Evolutionary conservation across 2,329 filamentous ascomycete genomes (phyloP), one percentile per base, ranked within the genome.

Genomic region (Chalaropsis ovoidea): DNA sequence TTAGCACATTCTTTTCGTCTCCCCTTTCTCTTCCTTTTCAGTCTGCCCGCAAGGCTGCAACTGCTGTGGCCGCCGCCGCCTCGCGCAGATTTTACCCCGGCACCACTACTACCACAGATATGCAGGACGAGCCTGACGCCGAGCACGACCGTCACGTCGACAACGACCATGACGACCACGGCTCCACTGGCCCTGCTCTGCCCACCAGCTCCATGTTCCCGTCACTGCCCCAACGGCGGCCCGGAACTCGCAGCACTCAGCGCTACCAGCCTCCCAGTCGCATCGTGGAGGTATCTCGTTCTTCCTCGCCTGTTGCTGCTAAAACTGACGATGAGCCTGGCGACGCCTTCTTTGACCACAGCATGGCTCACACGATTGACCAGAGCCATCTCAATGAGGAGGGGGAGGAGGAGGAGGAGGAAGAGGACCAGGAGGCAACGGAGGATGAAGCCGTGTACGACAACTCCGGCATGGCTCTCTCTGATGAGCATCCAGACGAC

Each of bases 1-100:
- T 84, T 1, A 77, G 80, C 5, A 75, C 77, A 7, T 85, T 84
- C 71, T 85, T 85, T 70, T 85, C 82, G 0, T 84, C 82, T 2
- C 82, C 82, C 0, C 77, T 78, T 3, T 70, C 72, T 1, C 72
- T 78, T 47, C 75, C 66, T 35, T 67, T 67, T 43, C 47, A 65
- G 24, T 67, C 66, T 39, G 66, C 66, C 19, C 60, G 66, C 60
- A 67, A 67, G 49, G 63, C 66, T 61, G 66, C 66, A 54, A 54
- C 66, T 60, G 63, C 66, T 41, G 65, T 67, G 41, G 63, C 63
- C 42, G 64, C 58, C 15, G 64, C 58, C 31, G 64, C 66, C 27
- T 61, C 61, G 39, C 61, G 61, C 41, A 58, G 54, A 58, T 60
- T 62, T 11, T 65, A 65, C 39, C 58, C 61, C 31, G 61, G 61